Conservation (phyloP, 352 stramenopile species). For the Phytophthora chlamydospora region DNA sequence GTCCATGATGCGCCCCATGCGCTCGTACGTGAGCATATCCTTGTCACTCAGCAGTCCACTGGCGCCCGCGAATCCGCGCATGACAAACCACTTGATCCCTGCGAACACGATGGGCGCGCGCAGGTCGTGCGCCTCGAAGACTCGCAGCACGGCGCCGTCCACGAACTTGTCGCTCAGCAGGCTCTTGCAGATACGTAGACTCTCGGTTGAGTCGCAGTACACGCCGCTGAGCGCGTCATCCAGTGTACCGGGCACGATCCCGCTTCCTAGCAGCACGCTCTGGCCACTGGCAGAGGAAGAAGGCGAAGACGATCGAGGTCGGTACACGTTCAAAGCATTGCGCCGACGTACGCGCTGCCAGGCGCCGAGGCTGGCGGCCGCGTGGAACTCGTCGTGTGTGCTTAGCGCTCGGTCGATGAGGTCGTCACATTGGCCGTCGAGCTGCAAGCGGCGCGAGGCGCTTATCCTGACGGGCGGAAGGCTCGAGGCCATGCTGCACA, state of each 20-base stretch:
- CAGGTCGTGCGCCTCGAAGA: slow-evolving; percentile 53
- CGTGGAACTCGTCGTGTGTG: slow-evolving; percentile 57
- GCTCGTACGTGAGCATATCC: slow-evolving; percentile 61
- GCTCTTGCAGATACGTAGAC: slow-evolving; percentile 53
- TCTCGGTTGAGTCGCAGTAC: slow-evolving; percentile 63
- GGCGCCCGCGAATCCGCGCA: slow-evolving; percentile 40
- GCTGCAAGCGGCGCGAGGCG: slow-evolving; percentile 42
- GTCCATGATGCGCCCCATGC: slow-evolving; percentile 67
- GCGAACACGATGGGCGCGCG: slow-evolving; percentile 59
- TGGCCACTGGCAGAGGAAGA: neutral
- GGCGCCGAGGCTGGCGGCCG: slow-evolving; percentile 31
- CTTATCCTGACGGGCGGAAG: slow-evolving; percentile 44
- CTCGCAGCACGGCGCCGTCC: slow-evolving; percentile 56
- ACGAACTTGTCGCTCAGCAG: slow-evolving; percentile 59
- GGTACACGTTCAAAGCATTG: slow-evolving; percentile 57
- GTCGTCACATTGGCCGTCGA: slow-evolving; percentile 56
- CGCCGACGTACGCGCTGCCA: slow-evolving; percentile 59
- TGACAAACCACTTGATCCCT: slow-evolving; percentile 66
- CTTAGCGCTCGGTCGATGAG: slow-evolving; percentile 57
- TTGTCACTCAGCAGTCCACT: slow-evolving; percentile 53
- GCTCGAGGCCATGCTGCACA: slow-evolving; percentile 21
- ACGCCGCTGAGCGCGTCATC: slow-evolving; percentile 56
- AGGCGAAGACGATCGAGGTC: slow-evolving; percentile 16
- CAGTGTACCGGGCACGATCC: slow-evolving; percentile 54
- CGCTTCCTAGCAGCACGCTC: slow-evolving; percentile 55